Evolutionary conservation across 352 stramenopile genomes (phyloP), one percentile per base, ranked within the genome.

Genomic region (Phytophthora sp.): DNA sequence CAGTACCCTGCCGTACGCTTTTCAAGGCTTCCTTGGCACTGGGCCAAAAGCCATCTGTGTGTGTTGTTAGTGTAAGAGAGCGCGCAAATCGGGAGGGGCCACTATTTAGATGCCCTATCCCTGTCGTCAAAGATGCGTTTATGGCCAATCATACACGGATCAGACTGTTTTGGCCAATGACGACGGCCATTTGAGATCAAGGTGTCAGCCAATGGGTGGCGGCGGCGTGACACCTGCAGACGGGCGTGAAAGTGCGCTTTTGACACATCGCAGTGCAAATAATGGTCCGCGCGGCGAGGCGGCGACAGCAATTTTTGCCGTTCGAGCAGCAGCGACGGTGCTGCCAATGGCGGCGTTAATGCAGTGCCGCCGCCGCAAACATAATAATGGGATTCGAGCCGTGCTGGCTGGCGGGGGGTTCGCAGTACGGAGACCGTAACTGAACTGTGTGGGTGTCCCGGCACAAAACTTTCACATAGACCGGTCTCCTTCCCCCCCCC

Each of bases 41-140:
- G 4, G 27, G 23, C 21, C 54, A 65, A 65, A 57, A 68, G 52
- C 50, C 59, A 60, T 62, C 26, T 57, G 56, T 36, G 49, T 41
- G n/a, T n/a, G n/a, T n/a, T n/a, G 13, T 15, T 20, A 51, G 54
- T 65, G 55, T 65, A 70, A 71, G 44, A 71, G 41, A 71, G 56
- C 15, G 36, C 39, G 30, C 21, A 58, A 35, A 44, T 18, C 7
- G 29, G 18, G 35, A n/a, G 41, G 23, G 42, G 26, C 45, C 13
- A 42, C 20, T 47, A 60, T 41, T 62, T 26, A 23, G 42, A 26
- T 4, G 18, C 27, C 57, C 57, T 59, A 72, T 1, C 64, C 63
- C 63, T 67, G 55, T 65, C 36, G 57, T 57, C 27, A 24, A 31
- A 1, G n/a, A 23, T n/a, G 26, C 16, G 1, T 31, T 52, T 58